Conservation (phyloP, 257 asterid genomes). For the Asclepias syriaca region DNA sequence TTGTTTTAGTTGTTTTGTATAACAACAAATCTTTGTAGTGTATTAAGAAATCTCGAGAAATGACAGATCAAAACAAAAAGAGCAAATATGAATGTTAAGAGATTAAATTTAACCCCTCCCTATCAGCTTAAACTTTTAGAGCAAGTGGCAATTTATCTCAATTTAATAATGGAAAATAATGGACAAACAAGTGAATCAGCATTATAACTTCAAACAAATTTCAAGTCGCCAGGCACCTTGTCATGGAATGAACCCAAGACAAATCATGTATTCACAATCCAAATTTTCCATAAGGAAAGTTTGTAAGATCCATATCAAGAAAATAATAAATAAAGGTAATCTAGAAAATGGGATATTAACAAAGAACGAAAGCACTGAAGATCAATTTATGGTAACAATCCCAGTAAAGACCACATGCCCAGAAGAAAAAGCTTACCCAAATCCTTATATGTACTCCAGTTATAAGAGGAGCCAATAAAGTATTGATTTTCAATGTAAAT, state of each 20-base stretch:
- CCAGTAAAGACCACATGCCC: neutral
- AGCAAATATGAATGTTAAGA: neutral
- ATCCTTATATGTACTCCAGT: constrained; percentile 79
- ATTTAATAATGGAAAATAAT: neutral
- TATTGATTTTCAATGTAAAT: constrained; percentile 95
- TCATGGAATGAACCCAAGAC: neutral
- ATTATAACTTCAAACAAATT: neutral
- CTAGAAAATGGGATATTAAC: neutral
- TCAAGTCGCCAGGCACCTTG: neutral
- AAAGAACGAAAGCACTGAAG: neutral
- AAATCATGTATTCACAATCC: neutral
- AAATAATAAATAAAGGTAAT: neutral
- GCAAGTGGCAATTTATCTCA: no score
- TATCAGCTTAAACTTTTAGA: no score
- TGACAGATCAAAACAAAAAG: neutral
- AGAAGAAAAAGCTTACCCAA: constrained; percentile 47
- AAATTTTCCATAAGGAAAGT: neutral
- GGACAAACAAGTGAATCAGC: neutral
- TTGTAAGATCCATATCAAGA: neutral
- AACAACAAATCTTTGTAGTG: neutral
- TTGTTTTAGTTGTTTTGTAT: neutral
- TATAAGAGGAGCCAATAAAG: constrained; percentile 92
- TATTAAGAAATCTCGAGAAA: neutral
- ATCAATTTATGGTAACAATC: neutral
- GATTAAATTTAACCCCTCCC: no score